Base-by-base conservation (phyloP, 1,284 basidiomycete species). In the Ganoderma sinense region DNA sequence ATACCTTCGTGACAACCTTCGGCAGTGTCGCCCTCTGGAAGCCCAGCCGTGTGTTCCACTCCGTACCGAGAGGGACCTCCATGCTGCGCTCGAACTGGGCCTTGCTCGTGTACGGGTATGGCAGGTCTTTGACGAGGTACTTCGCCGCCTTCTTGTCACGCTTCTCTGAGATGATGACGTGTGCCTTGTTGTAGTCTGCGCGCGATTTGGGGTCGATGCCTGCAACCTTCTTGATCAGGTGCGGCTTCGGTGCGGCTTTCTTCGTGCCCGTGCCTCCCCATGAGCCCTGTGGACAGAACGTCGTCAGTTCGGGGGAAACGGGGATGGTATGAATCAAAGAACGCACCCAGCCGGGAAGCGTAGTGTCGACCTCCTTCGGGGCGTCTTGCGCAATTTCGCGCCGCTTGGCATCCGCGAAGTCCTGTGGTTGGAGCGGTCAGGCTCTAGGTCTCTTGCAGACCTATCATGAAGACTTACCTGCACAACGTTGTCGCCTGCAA, bases 401-500 rank as follows among this genome's bases (percentile, higher is more conserved):
- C 48, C 87, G 86, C 80, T 99, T 99, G 65, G 92, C 90, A 70
- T 92, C 91, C 64, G 89, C 91, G 78, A 99, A 99, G 66, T 94
- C 92, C 94, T 96, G 74, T 1, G 31, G 43, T 43, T 75, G 60
- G 33, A 23, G 23, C 53, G 26, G 39, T 59, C 31, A 31, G 68
- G 45, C 20, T 56, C 26, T 29, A 18, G 8, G 23, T 7, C 13
- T 26, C n/a, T n/a, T 45, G 2, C 23, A 33, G 71, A 63, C 11
- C 39, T 13, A 7, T 43, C 43, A 23, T 40, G n/a, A 2, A 5
- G 10, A 74, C 87, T 31, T 76, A 95, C 94, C 79, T 93, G 89
- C 0, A 97, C 91, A 14, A 99, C 97, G 77, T 98, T 94, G 80
- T 99, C 97, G 1, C 95, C 96, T 0, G 97, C 97, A 83, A 99